Evolutionary conservation across 1,284 basidiomycete species (phyloP), one percentile per base, ranked within the genome.

Genomic region (Apiotrichum veenhuisii): DNA sequence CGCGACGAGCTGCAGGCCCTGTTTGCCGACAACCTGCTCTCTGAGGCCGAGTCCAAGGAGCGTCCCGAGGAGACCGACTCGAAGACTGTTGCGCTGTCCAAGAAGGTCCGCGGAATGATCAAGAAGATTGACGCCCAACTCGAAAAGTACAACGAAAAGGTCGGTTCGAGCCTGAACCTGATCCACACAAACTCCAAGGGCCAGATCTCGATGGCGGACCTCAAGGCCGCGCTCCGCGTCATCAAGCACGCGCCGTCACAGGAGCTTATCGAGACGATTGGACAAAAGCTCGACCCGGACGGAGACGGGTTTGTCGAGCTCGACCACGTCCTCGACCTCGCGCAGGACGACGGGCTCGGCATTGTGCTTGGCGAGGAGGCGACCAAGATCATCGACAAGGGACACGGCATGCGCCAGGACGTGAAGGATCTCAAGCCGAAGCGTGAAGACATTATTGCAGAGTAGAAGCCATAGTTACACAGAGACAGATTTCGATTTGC

Each of bases 161-260:
- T 98, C 34, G 96, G 95, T 38, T 87, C 83, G 61, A 89, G 89
- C 34, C 82, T 99, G 69, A 91, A 98, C 78, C 87, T 95, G 81
- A 97, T 99, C 69, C 88, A 92, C 62, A 87, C 89, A 37, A 91
- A 95, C 70, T 83, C 87, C 0, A 88, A 95, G 70, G 96, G 95
- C 60, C 86, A 91, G 61, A 95, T 99, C 71, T 88, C 90, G 15
- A 85, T 94, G 5, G 83, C 85, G 64, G 95, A 99, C 74, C 79
- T 99, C 55, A 85, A 90, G 75, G 91, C 90, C 69, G 94, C 94
- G 18, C 80, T 98, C 57, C 84, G 86, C 52, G 89, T 95, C 50
- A 98, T 98, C 81, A 91, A 91, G 79, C 96, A 98, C 78, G 84
- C 82, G 66, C 95, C 94, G 3, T 87, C 91, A 54, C 91, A 95